Conservation (phyloP, 2,329 filamentous ascomycete species). For the Ophiobolus disseminans region DNA sequence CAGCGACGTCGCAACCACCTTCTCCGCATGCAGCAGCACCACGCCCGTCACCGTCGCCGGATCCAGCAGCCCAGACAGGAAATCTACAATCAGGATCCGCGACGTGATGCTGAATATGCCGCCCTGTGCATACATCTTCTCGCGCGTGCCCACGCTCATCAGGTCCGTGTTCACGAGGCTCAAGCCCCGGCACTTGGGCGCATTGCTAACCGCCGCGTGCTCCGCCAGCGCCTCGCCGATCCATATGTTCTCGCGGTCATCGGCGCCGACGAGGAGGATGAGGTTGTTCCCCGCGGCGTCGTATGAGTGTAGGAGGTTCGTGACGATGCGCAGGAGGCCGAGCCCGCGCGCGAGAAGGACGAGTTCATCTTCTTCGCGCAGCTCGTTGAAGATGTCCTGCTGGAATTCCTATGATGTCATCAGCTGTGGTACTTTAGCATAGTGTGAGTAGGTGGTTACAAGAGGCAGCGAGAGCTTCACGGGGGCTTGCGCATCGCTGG, state of each 20-base stretch:
- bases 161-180: slow-evolving; percentile 94
- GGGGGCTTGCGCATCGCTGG: slow-evolving; percentile 57
- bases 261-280: slow-evolving; percentile 85
- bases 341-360: slow-evolving; percentile 90
- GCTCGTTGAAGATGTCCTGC: slow-evolving; percentile 81
- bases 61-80: slow-evolving; percentile 82
- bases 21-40: slow-evolving; percentile 86
- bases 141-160: slow-evolving; percentile 83
- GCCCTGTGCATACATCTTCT: slow-evolving; percentile 89
- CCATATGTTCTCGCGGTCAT: slow-evolving; percentile 94
- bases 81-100: slow-evolving; percentile 90
- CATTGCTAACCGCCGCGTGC: slow-evolving; percentile 88
- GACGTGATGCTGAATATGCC: slow-evolving; percentile 97
- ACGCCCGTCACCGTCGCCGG: slow-evolving; percentile 87
- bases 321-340: slow-evolving; percentile 87
- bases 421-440: neutral
- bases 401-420: slow-evolving; percentile 73
- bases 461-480: slow-evolving; percentile 83
- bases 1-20: slow-evolving; percentile 81
- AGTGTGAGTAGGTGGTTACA: slow-evolving; percentile 53
- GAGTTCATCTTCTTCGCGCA: slow-evolving; percentile 86
- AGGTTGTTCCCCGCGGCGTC: slow-evolving; percentile 95
- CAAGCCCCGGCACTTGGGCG: slow-evolving; percentile 81
- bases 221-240: slow-evolving; percentile 95
- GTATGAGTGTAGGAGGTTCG: slow-evolving; percentile 96